A percentile compares a stretch with the other conserved stretches of the same genome.
Conservation (phyloP, 768 basidiomycete species). For the Lentinula guzmanii region DNA sequence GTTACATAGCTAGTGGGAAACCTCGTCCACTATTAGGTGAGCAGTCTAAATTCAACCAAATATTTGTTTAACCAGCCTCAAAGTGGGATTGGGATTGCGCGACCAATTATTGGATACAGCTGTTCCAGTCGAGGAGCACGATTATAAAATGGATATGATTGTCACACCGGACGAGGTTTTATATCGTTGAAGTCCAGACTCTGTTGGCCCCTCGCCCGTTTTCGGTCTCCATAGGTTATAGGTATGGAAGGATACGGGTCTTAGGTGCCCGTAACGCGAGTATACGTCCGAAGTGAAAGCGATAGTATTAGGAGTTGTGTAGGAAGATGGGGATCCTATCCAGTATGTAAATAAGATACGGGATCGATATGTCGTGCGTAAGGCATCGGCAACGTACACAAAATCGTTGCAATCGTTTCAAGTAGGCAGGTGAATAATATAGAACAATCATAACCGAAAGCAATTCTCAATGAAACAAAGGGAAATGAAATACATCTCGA, state of each 20-base stretch:
- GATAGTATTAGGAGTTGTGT: too few relatives aligned
- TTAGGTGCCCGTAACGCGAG: too few relatives aligned
- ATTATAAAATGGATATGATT: constrained; percentile 62
- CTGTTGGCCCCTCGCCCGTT: not conserved
- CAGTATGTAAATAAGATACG: too few relatives aligned
- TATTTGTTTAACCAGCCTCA: constrained; percentile 6
- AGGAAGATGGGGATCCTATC: too few relatives aligned
- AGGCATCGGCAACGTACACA: too few relatives aligned
- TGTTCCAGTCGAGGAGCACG: constrained; percentile 50
- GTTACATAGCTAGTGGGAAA: constrained; percentile 39
- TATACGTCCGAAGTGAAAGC: too few relatives aligned
- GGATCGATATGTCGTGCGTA: too few relatives aligned
- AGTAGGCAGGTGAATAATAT: too few relatives aligned
- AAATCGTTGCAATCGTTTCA: too few relatives aligned
- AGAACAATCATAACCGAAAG: too few relatives aligned
- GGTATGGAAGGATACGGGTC: not conserved
- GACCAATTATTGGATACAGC: constrained; percentile 52
- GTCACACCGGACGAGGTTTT: constrained; percentile 37
- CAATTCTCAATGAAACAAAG: too few relatives aligned
- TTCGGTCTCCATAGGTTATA: not conserved
- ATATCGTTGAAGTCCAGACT: not conserved
- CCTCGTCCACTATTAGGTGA: constrained; percentile 55
- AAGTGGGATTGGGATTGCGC: constrained; percentile 61
- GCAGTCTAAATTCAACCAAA: constrained; percentile 9
- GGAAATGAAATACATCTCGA: too few relatives aligned